Conservation (phyloP, 768 basidiomycete genomes). For the Hygrocybe punicea region DNA sequence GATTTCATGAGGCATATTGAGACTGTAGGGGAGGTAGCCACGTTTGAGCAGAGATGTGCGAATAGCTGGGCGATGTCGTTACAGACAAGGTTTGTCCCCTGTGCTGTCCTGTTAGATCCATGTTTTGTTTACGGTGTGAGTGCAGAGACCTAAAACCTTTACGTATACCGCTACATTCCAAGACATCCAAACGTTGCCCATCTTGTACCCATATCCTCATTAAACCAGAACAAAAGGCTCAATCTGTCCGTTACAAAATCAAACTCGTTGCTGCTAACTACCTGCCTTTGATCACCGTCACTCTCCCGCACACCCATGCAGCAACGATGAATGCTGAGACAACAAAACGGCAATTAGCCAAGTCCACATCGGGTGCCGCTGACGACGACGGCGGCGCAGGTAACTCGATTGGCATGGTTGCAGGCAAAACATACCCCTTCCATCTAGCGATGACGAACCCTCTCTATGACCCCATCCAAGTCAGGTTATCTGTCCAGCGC, state of each 20-base stretch:
- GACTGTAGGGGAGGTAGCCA: conserved; percentile 57
- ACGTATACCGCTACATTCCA: conserved; percentile 89
- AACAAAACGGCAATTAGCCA: conserved; percentile 41
- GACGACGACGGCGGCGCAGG: conserved; percentile 40
- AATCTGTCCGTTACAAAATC: conserved; percentile 93
- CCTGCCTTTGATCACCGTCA: conserved; percentile 78
- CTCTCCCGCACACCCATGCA: conserved; percentile 57
- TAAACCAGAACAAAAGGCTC: conserved; percentile 96
- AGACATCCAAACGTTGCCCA: conserved; percentile 93
- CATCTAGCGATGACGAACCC: conserved; percentile 93
- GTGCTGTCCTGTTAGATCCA: conserved; percentile 1
- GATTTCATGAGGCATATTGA: conserved; percentile 68
- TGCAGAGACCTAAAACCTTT: conserved; percentile 78
- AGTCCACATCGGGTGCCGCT: conserved; percentile 36
- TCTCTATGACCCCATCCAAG: conserved; percentile 91
- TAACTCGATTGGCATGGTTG: conserved; percentile 48
- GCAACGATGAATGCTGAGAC: conserved; percentile 38
- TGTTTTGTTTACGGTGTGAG: conserved; percentile 6
- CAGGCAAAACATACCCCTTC: conserved; percentile 82
- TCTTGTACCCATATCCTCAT: conserved; percentile 94
- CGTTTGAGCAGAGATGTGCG: conserved; percentile 75
- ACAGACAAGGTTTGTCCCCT: conserved; percentile 55
- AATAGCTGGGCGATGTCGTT: conserved; percentile 73
- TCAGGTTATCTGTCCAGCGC: conserved; percentile 78
- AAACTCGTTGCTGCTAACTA: conserved; percentile 96